Evolutionary conservation across 805 yeast species (phyloP), one percentile per base, ranked within the genome.

Genomic region (Novakomyces olei): DNA sequence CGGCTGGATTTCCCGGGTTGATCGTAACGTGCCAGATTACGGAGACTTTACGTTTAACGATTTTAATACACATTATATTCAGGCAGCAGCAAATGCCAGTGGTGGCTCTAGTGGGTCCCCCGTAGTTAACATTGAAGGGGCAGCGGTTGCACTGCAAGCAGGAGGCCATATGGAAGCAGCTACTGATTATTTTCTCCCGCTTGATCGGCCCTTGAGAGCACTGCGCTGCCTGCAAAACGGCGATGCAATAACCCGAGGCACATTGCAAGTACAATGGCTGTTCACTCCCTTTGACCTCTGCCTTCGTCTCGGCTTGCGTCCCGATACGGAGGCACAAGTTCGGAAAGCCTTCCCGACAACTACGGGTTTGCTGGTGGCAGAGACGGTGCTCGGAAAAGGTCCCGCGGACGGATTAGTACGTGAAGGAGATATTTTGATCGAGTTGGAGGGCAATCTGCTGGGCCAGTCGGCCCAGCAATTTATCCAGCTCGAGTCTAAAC

Each of bases 21-120:
- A 81, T 54, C 69, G 95, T 60, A 81, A 81, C 49, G 91, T 94
- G 4, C 95, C 95, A 2, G 92, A 78, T 41, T 83, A 83, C 46
- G 95, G 94, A 31, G 70, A 69, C 18, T 58, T 76, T 47, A 72
- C 91, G 10, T 83, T 81, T 52, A 80, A 78, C 48, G 95, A 81
- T 58, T 81, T 80, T 62, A 80, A 81, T 50, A 80, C 93, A 1
- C 92, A 78, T 51, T 81, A 81, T 53, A 78, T 81, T 35, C 93
- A 81, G 54, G 94, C 94, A 1, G 94, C 95, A 5, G 94, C 95
- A 1, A 68, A 81, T 37, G 93, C 95, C 0, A 74, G 92, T 12
- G 95, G 95, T 19, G 95, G 95, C 2, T 80, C 93, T 3, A 73
- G 88, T 31, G 95, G 95, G 5, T 79, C 93, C 3, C 95, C 95